phyloP scores from a whole-genome alignment of 164 flowering plant species.

The Euptelea pleiosperma region DNA sequence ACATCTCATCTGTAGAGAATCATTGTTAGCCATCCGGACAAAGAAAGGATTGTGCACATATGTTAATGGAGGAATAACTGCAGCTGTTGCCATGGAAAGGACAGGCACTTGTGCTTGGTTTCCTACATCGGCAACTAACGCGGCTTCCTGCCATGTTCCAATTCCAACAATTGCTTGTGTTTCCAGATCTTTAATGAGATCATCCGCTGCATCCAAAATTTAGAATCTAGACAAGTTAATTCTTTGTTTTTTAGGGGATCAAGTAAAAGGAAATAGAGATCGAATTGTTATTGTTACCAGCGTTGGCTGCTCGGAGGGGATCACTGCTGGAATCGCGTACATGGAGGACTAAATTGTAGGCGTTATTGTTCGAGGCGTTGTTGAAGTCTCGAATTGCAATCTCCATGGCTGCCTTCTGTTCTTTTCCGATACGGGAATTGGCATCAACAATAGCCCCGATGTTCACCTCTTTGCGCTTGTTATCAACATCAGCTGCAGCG shows the following conservation, averaged over 20 bases:
- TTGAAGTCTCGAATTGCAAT: constrained; percentile 19
- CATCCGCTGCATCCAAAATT: constrained; percentile 25
- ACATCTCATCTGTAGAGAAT: constrained; percentile 24
- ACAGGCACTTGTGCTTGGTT: constrained; percentile 34
- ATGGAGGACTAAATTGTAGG: constrained; percentile 20
- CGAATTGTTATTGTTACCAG: too few species aligned
- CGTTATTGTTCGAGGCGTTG: background rate
- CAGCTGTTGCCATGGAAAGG: constrained; percentile 32
- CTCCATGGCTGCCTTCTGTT: constrained; percentile 28
- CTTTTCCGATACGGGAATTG: constrained; percentile 22
- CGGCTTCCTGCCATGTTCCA: constrained; percentile 35
- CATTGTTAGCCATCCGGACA: constrained; percentile 23
- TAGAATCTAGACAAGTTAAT: too few species aligned
- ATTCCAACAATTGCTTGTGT: constrained; percentile 34
- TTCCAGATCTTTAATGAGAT: constrained; percentile 22
- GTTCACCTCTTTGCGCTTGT: background rate
- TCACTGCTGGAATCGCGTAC: constrained; percentile 17
- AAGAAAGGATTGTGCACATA: too few species aligned
- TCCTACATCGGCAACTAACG: constrained; percentile 30
- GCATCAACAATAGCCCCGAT: constrained; percentile 17
- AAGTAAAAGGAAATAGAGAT: too few species aligned
- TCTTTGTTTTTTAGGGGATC: too few species aligned
- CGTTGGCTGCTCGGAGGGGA: constrained; percentile 26
- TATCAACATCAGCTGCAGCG: background rate
- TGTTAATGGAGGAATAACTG: constrained; percentile 20